phyloP scores from a whole-genome alignment of 2,329 filamentous ascomycete genomes.

The Neurospora crassa region DNA sequence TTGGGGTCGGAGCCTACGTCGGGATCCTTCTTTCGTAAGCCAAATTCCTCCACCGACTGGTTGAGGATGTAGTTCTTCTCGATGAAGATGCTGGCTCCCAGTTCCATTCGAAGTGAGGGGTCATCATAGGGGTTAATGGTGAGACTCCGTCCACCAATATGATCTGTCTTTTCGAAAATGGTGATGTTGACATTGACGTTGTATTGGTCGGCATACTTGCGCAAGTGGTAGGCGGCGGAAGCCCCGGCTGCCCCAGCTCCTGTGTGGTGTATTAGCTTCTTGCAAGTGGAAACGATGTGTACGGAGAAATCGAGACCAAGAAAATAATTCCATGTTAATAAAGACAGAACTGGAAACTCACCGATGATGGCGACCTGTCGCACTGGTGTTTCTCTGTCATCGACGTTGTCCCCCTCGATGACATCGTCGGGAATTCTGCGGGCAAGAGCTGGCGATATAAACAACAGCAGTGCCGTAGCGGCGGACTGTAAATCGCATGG shows the following conservation, averaged over 20 bases:
- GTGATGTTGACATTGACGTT: constrained; percentile 65
- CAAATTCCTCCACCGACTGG: constrained; percentile 61
- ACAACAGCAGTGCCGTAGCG: constrained; percentile 1
- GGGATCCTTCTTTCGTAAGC: constrained; percentile 46
- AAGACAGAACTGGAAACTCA: constrained; percentile 4
- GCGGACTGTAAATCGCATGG: not conserved
- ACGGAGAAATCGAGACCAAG: not conserved
- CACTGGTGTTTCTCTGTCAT: constrained; percentile 1
- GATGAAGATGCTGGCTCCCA: constrained; percentile 91
- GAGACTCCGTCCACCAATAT: constrained; percentile 77
- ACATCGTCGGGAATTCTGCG: not conserved
- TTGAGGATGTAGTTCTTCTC: constrained; percentile 73
- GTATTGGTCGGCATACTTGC: constrained; percentile 56
- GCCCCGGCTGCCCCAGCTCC: constrained; percentile 85
- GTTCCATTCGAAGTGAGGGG: constrained; percentile 60
- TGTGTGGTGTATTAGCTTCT: constrained; percentile 25
- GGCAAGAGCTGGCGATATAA: not conserved
- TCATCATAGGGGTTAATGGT: constrained; percentile 72
- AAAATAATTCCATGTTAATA: not conserved
- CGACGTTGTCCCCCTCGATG: not conserved
- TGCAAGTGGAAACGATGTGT: not conserved
- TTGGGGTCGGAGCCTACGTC: constrained; percentile 41
- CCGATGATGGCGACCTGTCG: constrained; percentile 24
- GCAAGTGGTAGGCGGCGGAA: constrained; percentile 76
- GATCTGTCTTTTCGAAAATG: constrained; percentile 70